phyloP scores from a whole-genome alignment of 495 filamentous ascomycete species.

The Tuber indicum region DNA sequence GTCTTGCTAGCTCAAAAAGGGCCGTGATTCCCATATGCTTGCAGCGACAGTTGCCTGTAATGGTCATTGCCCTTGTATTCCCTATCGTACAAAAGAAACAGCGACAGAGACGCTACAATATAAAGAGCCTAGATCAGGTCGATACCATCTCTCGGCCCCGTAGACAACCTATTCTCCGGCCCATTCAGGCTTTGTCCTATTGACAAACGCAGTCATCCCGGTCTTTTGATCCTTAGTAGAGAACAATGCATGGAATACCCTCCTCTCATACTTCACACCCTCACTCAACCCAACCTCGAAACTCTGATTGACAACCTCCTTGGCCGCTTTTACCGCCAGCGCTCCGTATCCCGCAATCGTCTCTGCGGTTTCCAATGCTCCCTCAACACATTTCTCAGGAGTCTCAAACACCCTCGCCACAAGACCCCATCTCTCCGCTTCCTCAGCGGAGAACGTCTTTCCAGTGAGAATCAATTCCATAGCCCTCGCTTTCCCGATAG shows the following conservation, averaged over 20 bases:
- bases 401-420: constrained; percentile 75
- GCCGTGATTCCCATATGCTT: no score
- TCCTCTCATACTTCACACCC: constrained; percentile 87
- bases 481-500: constrained; percentile 79
- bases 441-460: constrained; percentile 51
- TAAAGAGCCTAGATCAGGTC: background rate
- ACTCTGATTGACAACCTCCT: constrained; percentile 97
- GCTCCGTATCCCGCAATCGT: constrained; percentile 74
- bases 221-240: constrained; percentile 94
- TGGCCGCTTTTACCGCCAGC: constrained; percentile 80
- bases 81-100: background rate
- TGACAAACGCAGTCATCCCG: constrained; percentile 77
- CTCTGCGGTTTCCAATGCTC: constrained; percentile 71
- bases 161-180: constrained; percentile 56
- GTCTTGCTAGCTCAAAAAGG: no score
- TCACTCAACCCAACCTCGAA: constrained; percentile 79
- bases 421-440: constrained; percentile 83
- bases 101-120: background rate
- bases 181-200: constrained; percentile 94
- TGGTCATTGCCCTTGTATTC: background rate
- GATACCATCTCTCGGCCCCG: background rate
- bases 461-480: constrained; percentile 83
- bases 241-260: constrained; percentile 88
- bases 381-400: constrained; percentile 74
- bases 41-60: background rate